A percentile compares a stretch with the other conserved stretches of the same genome.
Conservation (phyloP, 495 filamentous ascomycete genomes). For the Neurospora discreta region DNA sequence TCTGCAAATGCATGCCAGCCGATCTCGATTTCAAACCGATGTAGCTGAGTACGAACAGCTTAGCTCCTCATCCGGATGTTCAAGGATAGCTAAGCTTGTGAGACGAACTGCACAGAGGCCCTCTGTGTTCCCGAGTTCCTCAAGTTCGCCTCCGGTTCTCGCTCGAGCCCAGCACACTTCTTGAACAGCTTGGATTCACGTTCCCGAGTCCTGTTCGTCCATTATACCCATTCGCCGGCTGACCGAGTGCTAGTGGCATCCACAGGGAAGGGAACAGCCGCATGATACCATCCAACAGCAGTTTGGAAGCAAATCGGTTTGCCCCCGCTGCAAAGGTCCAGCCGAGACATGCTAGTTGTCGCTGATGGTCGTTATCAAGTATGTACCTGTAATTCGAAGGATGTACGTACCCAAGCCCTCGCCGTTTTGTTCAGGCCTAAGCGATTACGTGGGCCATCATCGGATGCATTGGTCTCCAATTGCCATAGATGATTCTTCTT, state of each 20-base stretch:
- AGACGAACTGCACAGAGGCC: slow-evolving; percentile 29
- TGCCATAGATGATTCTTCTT: not conserved
- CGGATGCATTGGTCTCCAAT: not conserved
- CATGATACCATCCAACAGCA: not conserved
- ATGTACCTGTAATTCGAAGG: not conserved
- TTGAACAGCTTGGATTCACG: not conserved
- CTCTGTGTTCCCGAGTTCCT: slow-evolving; percentile 9
- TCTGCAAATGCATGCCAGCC: slow-evolving; percentile 6
- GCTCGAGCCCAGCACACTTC: slow-evolving; percentile 4
- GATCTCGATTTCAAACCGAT: slow-evolving; percentile 1
- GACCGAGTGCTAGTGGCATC: not conserved
- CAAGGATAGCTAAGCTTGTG: slow-evolving; percentile 25
- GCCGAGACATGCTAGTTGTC: not conserved
- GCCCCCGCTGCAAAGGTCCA: not conserved
- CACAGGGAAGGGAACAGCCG: not conserved
- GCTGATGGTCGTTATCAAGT: not conserved
- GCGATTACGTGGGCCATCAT: not conserved
- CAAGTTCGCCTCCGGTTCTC: not conserved
- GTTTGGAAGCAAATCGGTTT: not conserved
- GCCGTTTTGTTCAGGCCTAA: not conserved
- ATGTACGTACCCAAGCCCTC: not conserved
- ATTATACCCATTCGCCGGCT: not conserved
- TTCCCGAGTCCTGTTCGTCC: not conserved
- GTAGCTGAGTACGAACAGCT: not conserved
- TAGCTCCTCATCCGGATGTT: slow-evolving; percentile 8